Percentiles rank a stretch among this genome's conserved stretches.
These are phyloP conservation scores for Acanthamoeba healyi DNA, from an alignment of 208 protist genomes.

Conservation along the genomic window DNA sequence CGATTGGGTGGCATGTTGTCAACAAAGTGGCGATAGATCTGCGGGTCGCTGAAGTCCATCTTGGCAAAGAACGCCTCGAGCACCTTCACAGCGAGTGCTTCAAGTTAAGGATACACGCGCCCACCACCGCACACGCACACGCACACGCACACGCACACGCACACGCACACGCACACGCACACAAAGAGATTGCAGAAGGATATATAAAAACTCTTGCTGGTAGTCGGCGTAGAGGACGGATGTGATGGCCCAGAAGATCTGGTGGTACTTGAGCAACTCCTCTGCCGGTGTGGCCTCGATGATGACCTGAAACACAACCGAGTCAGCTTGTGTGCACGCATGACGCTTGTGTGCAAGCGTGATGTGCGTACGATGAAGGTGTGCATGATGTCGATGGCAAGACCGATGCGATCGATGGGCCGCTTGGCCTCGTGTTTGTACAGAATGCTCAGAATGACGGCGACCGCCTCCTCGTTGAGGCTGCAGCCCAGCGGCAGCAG, in stretches of 20 bases:
- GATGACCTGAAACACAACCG: background rate
- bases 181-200: background rate
- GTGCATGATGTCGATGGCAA: conserved; percentile 73
- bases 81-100: conserved; percentile 30
- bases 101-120: background rate
- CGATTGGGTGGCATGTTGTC: conserved; percentile 3
- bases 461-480: conserved; percentile 30
- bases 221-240: conserved; percentile 48
- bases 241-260: conserved; percentile 54
- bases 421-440: conserved; percentile 61
- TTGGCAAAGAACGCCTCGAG: conserved; percentile 12
- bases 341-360: background rate
- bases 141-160: background rate
- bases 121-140: background rate
- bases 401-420: conserved; percentile 39
- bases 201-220: conserved; percentile 53
- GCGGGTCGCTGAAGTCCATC: conserved; percentile 33
- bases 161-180: background rate
- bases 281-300: conserved; percentile 41
- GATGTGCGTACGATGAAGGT: conserved; percentile 14
- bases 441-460: conserved; percentile 34
- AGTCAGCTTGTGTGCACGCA: background rate
- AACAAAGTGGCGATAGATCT: background rate
- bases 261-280: conserved; percentile 15
- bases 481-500: conserved; percentile 29